These are phyloP conservation scores for Omphalea diandra DNA, from an alignment of 441 rosid genomes.

Conservation along the genomic window DNA sequence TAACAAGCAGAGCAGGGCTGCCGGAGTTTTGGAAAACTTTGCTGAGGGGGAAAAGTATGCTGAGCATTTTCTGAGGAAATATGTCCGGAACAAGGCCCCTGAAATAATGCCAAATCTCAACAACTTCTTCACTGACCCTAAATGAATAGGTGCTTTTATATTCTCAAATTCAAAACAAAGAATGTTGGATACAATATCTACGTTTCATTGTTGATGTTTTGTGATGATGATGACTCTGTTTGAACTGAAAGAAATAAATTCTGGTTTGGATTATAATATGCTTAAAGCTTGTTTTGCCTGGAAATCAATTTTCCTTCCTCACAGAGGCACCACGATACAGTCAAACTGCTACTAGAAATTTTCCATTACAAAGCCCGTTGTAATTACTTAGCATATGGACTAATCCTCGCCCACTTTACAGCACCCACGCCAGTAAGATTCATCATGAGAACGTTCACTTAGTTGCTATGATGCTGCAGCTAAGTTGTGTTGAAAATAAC, in stretches of 20 bases:
- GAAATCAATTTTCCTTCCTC: too few relatives aligned
- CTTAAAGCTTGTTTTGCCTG: neutral
- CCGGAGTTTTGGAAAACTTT: constrained; percentile 86
- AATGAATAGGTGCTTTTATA: constrained; percentile 27
- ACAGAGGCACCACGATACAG: too few relatives aligned
- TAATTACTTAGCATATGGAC: too few relatives aligned
- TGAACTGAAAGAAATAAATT: constrained; percentile 10
- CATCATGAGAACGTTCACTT: too few relatives aligned
- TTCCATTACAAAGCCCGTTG: too few relatives aligned
- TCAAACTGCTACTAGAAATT: too few relatives aligned
- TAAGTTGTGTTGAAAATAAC: too few relatives aligned
- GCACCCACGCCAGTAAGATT: too few relatives aligned
- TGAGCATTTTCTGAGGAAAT: constrained; percentile 68
- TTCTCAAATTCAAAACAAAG: neutral
- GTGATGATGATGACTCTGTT: neutral
- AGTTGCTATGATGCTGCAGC: too few relatives aligned
- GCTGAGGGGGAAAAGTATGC: constrained; percentile 80
- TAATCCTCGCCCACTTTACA: too few relatives aligned
- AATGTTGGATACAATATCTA: neutral
- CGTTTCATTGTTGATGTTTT: neutral
- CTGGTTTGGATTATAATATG: constrained; percentile 1
- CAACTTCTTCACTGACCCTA: constrained; percentile 79
- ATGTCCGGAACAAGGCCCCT: constrained; percentile 64
- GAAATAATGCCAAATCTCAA: constrained; percentile 92
- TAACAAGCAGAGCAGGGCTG: constrained; percentile 77